phyloP scores from a whole-genome alignment of 1,284 basidiomycete genomes.

The Afroboletus lepidellus region DNA sequence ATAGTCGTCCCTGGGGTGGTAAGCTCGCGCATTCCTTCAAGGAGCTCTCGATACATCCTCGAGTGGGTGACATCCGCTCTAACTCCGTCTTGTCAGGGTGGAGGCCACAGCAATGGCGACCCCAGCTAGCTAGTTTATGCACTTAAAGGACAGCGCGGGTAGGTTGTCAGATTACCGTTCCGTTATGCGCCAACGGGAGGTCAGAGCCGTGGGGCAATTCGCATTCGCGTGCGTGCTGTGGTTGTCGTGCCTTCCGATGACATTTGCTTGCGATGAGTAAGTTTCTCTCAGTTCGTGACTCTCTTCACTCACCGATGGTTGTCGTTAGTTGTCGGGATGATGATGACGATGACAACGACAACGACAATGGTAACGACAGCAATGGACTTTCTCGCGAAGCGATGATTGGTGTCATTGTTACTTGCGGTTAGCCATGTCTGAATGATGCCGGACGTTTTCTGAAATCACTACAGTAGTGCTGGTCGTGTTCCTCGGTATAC shows the following conservation, averaged over 20 bases:
- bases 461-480: constrained; percentile 5
- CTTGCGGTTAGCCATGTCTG: not conserved
- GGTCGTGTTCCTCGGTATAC: not conserved
- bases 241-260: not conserved
- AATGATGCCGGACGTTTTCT: not conserved
- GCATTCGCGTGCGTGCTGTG: not conserved
- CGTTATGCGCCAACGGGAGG: not conserved
- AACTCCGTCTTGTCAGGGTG: not conserved
- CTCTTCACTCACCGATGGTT: not conserved
- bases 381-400: not conserved
- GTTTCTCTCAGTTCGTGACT: not conserved
- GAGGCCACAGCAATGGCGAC: not conserved
- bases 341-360: not conserved
- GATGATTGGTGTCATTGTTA: not conserved
- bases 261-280: not conserved
- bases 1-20: not conserved
- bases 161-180: not conserved
- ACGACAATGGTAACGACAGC: not conserved
- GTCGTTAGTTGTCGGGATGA: not conserved
- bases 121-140: not conserved
- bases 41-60: not conserved
- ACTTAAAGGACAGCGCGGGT: not conserved
- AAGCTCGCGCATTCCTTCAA: not conserved
- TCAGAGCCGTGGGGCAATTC: not conserved
- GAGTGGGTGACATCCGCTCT: not conserved